A percentile compares a stretch with the other conserved stretches of the same genome.
phyloP scores from a whole-genome alignment of 1,284 basidiomycete species.

The Waitea zeae region DNA sequence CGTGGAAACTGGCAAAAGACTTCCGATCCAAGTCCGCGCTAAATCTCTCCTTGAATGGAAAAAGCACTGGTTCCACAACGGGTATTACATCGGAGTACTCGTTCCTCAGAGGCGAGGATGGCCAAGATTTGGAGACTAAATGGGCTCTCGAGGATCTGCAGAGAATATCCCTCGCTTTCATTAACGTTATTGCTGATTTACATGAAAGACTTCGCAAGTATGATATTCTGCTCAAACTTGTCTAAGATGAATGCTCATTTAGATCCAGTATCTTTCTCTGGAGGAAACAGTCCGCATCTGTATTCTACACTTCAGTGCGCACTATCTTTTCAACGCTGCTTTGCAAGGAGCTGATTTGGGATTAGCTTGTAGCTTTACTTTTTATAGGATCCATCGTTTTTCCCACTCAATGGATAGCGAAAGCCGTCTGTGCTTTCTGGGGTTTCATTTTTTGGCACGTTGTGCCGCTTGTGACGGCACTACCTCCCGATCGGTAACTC shows the following conservation, averaged over 20 bases:
- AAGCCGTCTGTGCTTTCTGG: constrained; percentile 22
- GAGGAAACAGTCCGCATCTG: constrained; percentile 33
- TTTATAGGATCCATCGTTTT: constrained; percentile 24
- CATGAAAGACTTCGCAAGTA: constrained; percentile 56
- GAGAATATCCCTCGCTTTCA: constrained; percentile 18
- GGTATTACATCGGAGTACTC: constrained; percentile 5
- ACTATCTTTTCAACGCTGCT: constrained; percentile 1
- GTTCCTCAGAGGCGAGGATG: not conserved
- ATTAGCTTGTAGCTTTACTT: constrained; percentile 17
- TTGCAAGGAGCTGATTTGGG: constrained; percentile 2
- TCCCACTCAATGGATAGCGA: constrained; percentile 31
- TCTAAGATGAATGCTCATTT: constrained; percentile 1
- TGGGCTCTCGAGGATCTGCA: constrained; percentile 27
- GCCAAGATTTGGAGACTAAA: constrained; percentile 7
- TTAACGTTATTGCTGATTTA: constrained; percentile 35
- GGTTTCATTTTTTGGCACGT: constrained; percentile 50
- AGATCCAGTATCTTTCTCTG: constrained; percentile 38
- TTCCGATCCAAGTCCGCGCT: not conserved
- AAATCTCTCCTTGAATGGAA: constrained; percentile 11
- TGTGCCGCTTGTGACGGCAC: constrained; percentile 32
- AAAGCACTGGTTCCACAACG: constrained; percentile 4
- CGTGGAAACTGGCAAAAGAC: constrained; percentile 28
- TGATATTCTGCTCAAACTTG: constrained; percentile 8
- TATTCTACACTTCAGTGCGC: constrained; percentile 27
- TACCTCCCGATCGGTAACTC: constrained; percentile 26